phyloP scores from a whole-genome alignment of 176 grass and related monocot genomes.

The Miscanthus lutarioriparius region DNA sequence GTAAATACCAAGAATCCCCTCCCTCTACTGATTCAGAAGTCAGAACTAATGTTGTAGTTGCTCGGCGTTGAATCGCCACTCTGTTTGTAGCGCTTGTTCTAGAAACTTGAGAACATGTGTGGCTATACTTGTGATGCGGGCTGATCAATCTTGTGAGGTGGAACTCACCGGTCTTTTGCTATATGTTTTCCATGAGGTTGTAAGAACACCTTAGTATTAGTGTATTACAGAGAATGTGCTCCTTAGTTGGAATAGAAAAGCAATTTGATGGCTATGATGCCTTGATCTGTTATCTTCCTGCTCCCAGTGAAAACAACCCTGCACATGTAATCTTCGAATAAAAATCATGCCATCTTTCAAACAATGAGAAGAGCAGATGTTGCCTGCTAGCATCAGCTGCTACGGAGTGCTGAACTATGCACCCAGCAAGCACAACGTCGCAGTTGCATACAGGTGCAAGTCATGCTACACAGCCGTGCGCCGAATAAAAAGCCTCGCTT shows the following conservation, averaged over 20 bases:
- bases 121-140: background rate
- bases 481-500: too few species aligned
- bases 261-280: background rate
- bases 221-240: background rate
- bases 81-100: slow-evolving; percentile 20
- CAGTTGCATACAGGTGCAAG: too few species aligned
- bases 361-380: background rate
- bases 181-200: slow-evolving; percentile 5
- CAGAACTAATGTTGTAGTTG: background rate
- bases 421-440: too few species aligned
- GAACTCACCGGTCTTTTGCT: background rate
- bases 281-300: background rate
- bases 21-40: background rate
- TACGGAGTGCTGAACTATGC: too few species aligned
- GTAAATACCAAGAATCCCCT: slow-evolving; percentile 39
- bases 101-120: background rate
- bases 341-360: background rate
- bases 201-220: background rate
- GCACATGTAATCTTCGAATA: background rate
- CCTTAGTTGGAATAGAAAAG: background rate
- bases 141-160: background rate
- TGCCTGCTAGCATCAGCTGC: too few species aligned
- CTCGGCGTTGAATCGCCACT: background rate
- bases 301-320: background rate
- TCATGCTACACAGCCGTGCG: too few species aligned